phyloP scores from a whole-genome alignment of 176 grass and related monocot species.

The Bromus sterilis region DNA sequence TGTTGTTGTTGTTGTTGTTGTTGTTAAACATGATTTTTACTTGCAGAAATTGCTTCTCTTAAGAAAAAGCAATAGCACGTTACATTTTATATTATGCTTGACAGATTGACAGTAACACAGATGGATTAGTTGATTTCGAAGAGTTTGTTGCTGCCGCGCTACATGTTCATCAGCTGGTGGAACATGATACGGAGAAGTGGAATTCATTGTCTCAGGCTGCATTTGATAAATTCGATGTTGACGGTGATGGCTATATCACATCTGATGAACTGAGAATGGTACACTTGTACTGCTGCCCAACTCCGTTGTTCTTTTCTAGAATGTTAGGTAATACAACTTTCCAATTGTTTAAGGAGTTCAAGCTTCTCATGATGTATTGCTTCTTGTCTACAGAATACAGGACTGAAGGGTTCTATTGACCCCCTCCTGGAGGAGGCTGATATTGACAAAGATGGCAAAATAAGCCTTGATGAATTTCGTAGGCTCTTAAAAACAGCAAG shows the following conservation, averaged over 20 bases:
- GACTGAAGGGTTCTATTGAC: constrained; percentile 83
- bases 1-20: too few species aligned
- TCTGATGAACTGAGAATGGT: constrained; percentile 92
- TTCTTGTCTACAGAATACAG: constrained; percentile 57
- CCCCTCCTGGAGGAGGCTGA: constrained; percentile 82
- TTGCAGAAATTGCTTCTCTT: not conserved
- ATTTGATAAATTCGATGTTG: constrained; percentile 89
- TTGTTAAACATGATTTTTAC: too few species aligned
- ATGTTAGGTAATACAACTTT: not conserved
- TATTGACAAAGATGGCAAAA: constrained; percentile 93
- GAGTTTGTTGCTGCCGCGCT: constrained; percentile 93
- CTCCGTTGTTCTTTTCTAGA: not conserved
- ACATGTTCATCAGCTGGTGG: constrained; percentile 83
- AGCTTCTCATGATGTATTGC: not conserved
- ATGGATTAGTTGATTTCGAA: constrained; percentile 90
- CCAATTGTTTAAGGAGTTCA: not conserved
- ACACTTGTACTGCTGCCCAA: not conserved
- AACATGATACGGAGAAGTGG: constrained; percentile 86
- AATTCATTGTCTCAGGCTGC: constrained; percentile 67
- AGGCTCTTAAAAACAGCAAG: constrained; percentile 86
- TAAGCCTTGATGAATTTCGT: constrained; percentile 92
- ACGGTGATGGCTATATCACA: constrained; percentile 91
- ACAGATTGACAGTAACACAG: constrained; percentile 94
- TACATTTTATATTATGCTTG: constrained; percentile 10
- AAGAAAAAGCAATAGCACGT: not conserved